Percentiles rank a stretch among this genome's conserved stretches.
Evolutionary conservation across 352 stramenopile genomes (phyloP).

Genomic region (Phytophthora tentaculata): DNA sequence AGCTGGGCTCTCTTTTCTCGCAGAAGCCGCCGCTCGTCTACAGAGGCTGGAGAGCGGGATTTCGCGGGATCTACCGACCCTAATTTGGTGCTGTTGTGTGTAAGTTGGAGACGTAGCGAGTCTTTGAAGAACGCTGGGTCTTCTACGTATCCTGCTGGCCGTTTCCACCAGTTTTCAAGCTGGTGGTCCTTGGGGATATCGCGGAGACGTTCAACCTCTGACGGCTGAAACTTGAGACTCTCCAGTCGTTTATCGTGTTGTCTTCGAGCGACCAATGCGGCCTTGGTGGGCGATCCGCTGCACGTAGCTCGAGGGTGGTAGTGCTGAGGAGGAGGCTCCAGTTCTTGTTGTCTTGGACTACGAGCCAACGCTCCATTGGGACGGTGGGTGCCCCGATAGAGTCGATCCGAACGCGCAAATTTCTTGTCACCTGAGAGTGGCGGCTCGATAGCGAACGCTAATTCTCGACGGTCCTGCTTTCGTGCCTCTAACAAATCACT

Average conservation of each 20-base stretch:
- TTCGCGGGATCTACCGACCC: conserved; percentile 59
- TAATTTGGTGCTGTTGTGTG: conserved; percentile 33
- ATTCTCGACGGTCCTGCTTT: conserved; percentile 44
- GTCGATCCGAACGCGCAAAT: conserved; percentile 50
- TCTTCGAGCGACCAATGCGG: conserved; percentile 41
- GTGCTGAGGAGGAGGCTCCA: conserved; percentile 29
- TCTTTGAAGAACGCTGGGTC: conserved; percentile 46
- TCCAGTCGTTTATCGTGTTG: conserved; percentile 37
- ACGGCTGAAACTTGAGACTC: conserved; percentile 61
- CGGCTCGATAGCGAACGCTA: conserved; percentile 38
- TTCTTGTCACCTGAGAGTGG: conserved; percentile 41
- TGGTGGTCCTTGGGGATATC: conserved; percentile 59
- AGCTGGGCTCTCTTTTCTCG: conserved; percentile 45
- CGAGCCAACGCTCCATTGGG: conserved; percentile 55
- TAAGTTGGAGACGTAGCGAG: conserved; percentile 59
- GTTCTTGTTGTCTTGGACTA: conserved; percentile 30
- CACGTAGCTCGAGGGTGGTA: conserved; percentile 46
- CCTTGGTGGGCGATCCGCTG: conserved; percentile 49
- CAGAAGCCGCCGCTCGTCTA: conserved; percentile 41
- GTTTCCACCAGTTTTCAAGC: conserved; percentile 65
- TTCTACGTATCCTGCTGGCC: conserved; percentile 58
- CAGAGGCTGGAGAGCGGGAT: conserved; percentile 40
- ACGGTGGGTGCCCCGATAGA: conserved; percentile 59
- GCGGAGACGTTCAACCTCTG: conserved; percentile 51
- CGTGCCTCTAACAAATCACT: conserved; percentile 56